phyloP scores from a whole-genome alignment of 352 stramenopile species.

The Phytophthora europaea region DNA sequence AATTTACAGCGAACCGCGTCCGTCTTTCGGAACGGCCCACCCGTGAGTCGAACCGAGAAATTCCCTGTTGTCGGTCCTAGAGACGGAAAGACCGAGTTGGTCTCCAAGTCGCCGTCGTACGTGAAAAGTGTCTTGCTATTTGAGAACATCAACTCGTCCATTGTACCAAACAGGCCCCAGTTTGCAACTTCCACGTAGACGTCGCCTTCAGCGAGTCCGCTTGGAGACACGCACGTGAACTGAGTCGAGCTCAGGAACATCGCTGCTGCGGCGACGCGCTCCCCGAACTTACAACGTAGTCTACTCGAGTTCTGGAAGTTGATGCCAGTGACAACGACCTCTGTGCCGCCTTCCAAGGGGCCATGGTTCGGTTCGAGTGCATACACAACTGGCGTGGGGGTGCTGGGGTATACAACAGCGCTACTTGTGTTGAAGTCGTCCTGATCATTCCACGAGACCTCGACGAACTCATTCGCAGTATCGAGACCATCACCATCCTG shows the following conservation, averaged over 20 bases:
- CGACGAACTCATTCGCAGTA: slow-evolving; percentile 80
- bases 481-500: slow-evolving; percentile 53
- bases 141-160: slow-evolving; percentile 46
- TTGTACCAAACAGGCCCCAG: slow-evolving; percentile 47
- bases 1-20: slow-evolving; percentile 91
- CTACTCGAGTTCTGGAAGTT: slow-evolving; percentile 83
- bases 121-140: slow-evolving; percentile 66
- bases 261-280: slow-evolving; percentile 49
- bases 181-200: slow-evolving; percentile 81
- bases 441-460: slow-evolving; percentile 90
- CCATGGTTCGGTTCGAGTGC: slow-evolving; percentile 77
- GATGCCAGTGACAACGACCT: slow-evolving; percentile 76
- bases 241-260: slow-evolving; percentile 72
- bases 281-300: slow-evolving; percentile 79
- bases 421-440: slow-evolving; percentile 63
- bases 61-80: slow-evolving; percentile 86
- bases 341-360: slow-evolving; percentile 80
- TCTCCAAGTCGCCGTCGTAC: slow-evolving; percentile 80
- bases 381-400: slow-evolving; percentile 66
- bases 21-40: slow-evolving; percentile 81
- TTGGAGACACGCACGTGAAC: slow-evolving; percentile 80
- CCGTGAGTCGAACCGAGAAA: slow-evolving; percentile 88
- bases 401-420: slow-evolving; percentile 75
- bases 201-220: slow-evolving; percentile 36
- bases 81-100: slow-evolving; percentile 81